phyloP scores from a whole-genome alignment of 495 filamentous ascomycete species.

The Daldinia loculata region DNA sequence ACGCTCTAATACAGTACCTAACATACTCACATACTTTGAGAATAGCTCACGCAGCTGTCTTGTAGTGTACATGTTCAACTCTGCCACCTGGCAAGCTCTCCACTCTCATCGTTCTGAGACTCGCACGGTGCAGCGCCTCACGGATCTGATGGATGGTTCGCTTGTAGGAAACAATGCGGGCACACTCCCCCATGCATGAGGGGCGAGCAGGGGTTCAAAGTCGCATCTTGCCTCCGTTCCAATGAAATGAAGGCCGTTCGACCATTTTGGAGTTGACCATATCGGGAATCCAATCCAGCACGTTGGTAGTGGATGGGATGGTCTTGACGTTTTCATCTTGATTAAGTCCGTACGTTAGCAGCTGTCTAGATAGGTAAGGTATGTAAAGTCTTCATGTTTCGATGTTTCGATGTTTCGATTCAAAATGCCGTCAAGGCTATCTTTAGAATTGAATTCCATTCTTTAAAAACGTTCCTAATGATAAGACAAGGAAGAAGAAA shows the following conservation, averaged over 20 bases:
- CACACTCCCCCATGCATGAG: constrained; percentile 37
- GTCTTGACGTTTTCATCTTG: constrained; percentile 36
- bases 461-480: background rate
- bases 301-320: constrained; percentile 35
- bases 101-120: constrained; percentile 13
- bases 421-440: constrained; percentile 20
- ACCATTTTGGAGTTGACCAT: constrained; percentile 45
- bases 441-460: constrained; percentile 32
- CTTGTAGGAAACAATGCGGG: constrained; percentile 40
- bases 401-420: constrained; percentile 22
- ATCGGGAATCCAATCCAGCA: constrained; percentile 43
- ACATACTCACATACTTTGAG: background rate
- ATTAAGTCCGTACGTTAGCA: constrained; percentile 23
- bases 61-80: background rate
- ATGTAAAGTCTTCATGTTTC: constrained; percentile 22
- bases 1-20: background rate
- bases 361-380: constrained; percentile 9
- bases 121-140: constrained; percentile 34
- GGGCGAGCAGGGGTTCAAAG: constrained; percentile 32
- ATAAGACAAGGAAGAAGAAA: constrained; percentile 12
- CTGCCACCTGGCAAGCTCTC: constrained; percentile 38
- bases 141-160: constrained; percentile 32
- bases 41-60: background rate
- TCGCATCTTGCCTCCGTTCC: constrained; percentile 40
- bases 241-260: constrained; percentile 42